These are phyloP conservation scores for Pseudonitzschia multistriata DNA, from an alignment of 108 stramenopile genomes.

Conservation along the genomic window DNA sequence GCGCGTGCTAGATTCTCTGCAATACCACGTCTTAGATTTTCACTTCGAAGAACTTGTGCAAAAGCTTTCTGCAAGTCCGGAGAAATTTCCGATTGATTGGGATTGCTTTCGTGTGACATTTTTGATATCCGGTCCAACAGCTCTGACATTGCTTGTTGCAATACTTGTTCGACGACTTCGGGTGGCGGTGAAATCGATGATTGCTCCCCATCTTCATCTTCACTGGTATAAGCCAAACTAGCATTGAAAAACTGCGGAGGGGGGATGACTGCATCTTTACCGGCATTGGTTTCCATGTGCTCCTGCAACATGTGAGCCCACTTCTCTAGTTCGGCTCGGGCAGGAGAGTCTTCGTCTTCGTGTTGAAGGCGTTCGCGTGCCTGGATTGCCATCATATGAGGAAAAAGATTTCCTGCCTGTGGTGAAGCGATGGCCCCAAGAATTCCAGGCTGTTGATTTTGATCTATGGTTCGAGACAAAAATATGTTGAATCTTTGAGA, in stretches of 20 bases:
- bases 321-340: slow-evolving; percentile 37
- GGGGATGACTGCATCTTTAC: slow-evolving; percentile 22
- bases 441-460: slow-evolving; percentile 71
- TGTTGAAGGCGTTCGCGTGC: slow-evolving; percentile 66
- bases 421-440: slow-evolving; percentile 87
- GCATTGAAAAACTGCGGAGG: slow-evolving; percentile 80
- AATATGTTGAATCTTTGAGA: slow-evolving; percentile 91
- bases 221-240: slow-evolving; percentile 48
- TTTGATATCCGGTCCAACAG: slow-evolving; percentile 73
- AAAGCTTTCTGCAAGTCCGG: slow-evolving; percentile 75
- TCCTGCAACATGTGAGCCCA: slow-evolving; percentile 43
- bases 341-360: slow-evolving; percentile 47
- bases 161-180: slow-evolving; percentile 64
- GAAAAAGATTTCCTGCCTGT: slow-evolving; percentile 87
- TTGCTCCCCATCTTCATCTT: slow-evolving; percentile 25
- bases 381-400: slow-evolving; percentile 78
- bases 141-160: slow-evolving; percentile 76
- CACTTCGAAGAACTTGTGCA: slow-evolving; percentile 72
- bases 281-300: slow-evolving; percentile 24
- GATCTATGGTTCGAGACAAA: slow-evolving; percentile 70
- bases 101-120: slow-evolving; percentile 36
- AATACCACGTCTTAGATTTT: slow-evolving; percentile 74
- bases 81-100: slow-evolving; percentile 42
- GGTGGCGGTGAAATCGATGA: slow-evolving; percentile 47
- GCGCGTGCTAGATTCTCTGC: slow-evolving; percentile 81